Base-by-base conservation (phyloP, 2,329 filamentous ascomycete genomes). In the Trichophyton mentagrophytes region DNA sequence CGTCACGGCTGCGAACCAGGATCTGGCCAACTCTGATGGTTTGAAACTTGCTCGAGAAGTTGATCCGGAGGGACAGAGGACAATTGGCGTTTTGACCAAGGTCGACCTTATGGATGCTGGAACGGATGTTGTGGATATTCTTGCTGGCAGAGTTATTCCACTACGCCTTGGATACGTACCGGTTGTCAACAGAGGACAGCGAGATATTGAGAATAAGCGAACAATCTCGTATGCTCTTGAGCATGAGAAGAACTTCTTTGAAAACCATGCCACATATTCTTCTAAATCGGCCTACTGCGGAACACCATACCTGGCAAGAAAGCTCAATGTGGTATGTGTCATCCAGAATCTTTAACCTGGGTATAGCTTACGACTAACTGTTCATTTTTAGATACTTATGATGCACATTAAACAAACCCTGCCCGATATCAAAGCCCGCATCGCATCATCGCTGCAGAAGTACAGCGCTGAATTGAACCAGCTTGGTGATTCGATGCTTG, bases 351-450 rank as follows among this genome's bases (percentile, higher is more conserved):
- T 17, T 17, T 6, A 5, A 6, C 1, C 3, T 1, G 7, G 38
- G 11, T 59, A 36, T 49, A 9, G 25, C n/a, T 13, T 25, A 20
- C 17, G 7, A 33, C 33, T 44, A 46, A 46, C 20, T 40, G 8
- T 15, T 13, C 3, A n/a, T 42, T 57, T 13, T 69, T 20, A 83
- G 81, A 97, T 99, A 71, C 82, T 99, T 67, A 97, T 99, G 92
- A 99, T 99, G 93, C 93, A 99, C 79, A 99, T 99, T 80, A 99
- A 99, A 78, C 92, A 99, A 79, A 99, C 93, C 1, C 83, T 99
- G 13, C 93, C 93, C 46, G 93, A 99, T 72, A 99, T 99, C 80
- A 99, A 99, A 79, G 90, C 89, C 13, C 88, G 95, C 65, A 99
- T 99, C 68, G 84, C 88, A n/a, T 88, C 89, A 66, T 96, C 92